These are phyloP conservation scores for Xylaria grammica DNA, from an alignment of 495 filamentous ascomycete species.

Conservation along the genomic window DNA sequence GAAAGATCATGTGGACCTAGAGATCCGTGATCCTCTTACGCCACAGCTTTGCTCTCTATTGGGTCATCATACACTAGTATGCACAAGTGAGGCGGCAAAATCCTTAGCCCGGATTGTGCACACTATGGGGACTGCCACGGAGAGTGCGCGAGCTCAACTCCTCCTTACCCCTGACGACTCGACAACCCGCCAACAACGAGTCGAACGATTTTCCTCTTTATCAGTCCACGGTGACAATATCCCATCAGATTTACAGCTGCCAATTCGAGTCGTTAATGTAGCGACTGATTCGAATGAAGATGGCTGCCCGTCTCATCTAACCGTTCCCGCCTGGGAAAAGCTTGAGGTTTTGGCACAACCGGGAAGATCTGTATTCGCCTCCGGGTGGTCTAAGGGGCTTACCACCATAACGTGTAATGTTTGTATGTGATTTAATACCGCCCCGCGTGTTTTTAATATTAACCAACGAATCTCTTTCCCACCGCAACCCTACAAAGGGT, in stretches of 20 bases:
- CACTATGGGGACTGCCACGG: constrained; percentile 42
- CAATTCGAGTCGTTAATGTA: constrained; percentile 32
- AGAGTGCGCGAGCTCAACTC: constrained; percentile 41
- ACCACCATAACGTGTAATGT: constrained; percentile 40
- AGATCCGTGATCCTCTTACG: constrained; percentile 39
- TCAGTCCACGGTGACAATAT: constrained; percentile 36
- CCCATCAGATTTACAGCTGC: constrained; percentile 33
- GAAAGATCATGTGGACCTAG: constrained; percentile 36
- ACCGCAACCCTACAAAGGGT: too few relatives aligned
- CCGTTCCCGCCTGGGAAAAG: constrained; percentile 20
- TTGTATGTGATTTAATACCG: constrained; percentile 9
- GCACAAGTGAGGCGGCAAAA: constrained; percentile 42
- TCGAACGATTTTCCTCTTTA: constrained; percentile 30
- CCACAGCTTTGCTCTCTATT: constrained; percentile 41
- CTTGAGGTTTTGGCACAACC: constrained; percentile 29
- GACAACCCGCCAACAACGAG: constrained; percentile 28
- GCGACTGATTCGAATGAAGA: constrained; percentile 19
- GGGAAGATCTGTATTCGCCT: constrained; percentile 38
- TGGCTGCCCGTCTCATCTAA: constrained; percentile 18
- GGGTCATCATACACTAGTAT: constrained; percentile 38
- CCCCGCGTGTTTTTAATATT: neutral
- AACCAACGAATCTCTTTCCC: too few relatives aligned
- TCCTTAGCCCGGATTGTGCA: constrained; percentile 44
- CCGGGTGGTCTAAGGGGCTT: constrained; percentile 35
- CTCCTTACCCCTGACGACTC: constrained; percentile 33